These are phyloP conservation scores for Orbilia quercus DNA, from an alignment of 2,329 filamentous ascomycete genomes.

Conservation along the genomic window DNA sequence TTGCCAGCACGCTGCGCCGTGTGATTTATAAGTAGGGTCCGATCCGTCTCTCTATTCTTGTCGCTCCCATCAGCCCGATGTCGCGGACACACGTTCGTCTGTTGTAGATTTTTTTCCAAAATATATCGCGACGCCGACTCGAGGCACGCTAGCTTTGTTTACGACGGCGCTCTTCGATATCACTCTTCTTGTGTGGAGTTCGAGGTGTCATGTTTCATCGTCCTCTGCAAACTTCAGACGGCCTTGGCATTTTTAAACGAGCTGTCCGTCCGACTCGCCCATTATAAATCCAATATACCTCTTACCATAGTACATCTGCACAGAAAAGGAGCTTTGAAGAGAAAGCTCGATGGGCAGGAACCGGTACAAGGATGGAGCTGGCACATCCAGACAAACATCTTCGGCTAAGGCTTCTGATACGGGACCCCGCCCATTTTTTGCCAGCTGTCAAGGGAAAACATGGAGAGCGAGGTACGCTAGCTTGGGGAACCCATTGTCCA, in stretches of 20 bases:
- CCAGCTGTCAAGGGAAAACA: constrained; percentile 51
- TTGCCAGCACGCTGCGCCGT: background rate
- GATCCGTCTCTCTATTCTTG: too few species aligned
- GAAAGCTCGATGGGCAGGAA: constrained; percentile 4
- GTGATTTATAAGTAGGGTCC: background rate
- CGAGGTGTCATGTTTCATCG: constrained; percentile 36
- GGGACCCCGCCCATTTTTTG: constrained; percentile 46
- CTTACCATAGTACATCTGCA: too few species aligned
- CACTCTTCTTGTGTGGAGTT: constrained; percentile 19
- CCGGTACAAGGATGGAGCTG: constrained; percentile 37
- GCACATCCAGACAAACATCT: constrained; percentile 29
- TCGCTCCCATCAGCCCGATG: too few species aligned
- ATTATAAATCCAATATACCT: background rate
- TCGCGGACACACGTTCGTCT: background rate
- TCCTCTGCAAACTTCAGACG: constrained; percentile 33
- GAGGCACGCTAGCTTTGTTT: too few species aligned
- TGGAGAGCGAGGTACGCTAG: constrained; percentile 17
- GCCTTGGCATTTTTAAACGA: constrained; percentile 50
- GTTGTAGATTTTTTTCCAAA: too few species aligned
- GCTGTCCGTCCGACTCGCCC: constrained; percentile 10
- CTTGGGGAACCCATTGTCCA: constrained; percentile 9
- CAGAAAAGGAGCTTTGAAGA: constrained; percentile 14
- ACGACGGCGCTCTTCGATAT: background rate
- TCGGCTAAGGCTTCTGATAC: constrained; percentile 55
- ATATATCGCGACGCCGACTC: too few species aligned